phyloP scores from a whole-genome alignment of 2,329 filamentous ascomycete species.

The Didymella arachidicola region DNA sequence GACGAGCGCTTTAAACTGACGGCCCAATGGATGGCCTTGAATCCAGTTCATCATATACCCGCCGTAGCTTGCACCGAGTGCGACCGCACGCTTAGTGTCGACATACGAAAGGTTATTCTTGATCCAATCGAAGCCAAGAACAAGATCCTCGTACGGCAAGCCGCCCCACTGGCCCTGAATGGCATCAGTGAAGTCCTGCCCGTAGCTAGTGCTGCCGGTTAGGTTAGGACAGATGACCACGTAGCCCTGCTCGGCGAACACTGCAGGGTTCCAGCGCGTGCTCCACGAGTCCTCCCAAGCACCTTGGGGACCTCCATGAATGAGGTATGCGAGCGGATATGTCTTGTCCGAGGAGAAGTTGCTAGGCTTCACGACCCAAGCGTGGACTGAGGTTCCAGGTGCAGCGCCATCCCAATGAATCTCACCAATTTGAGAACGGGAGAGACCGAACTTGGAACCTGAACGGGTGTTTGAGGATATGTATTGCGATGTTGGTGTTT shows the following conservation, averaged over 20 bases:
- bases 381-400: conserved; percentile 69
- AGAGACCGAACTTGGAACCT: conserved; percentile 72
- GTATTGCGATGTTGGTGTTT: conserved; percentile 33
- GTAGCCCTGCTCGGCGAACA: conserved; percentile 89
- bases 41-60: conserved; percentile 75
- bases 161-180: conserved; percentile 87
- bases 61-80: conserved; percentile 68
- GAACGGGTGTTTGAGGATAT: conserved; percentile 71
- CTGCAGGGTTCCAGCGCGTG: conserved; percentile 84
- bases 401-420: conserved; percentile 74
- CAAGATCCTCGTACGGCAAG: conserved; percentile 82
- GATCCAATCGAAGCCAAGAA: conserved; percentile 78
- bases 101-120: conserved; percentile 70
- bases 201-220: conserved; percentile 83
- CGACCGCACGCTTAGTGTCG: conserved; percentile 73
- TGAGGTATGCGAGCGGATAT: conserved; percentile 80
- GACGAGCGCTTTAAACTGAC: conserved; percentile 86
- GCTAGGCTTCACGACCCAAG: conserved; percentile 69
- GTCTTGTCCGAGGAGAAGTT: conserved; percentile 73
- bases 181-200: conserved; percentile 76
- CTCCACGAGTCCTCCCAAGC: conserved; percentile 80
- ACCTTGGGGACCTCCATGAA: conserved; percentile 84
- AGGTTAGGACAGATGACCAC: conserved; percentile 83
- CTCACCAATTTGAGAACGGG: conserved; percentile 68
- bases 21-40: conserved; percentile 82